These are phyloP conservation scores for Epichloe baconii DNA, from an alignment of 2,329 filamentous ascomycete species.

Conservation along the genomic window DNA sequence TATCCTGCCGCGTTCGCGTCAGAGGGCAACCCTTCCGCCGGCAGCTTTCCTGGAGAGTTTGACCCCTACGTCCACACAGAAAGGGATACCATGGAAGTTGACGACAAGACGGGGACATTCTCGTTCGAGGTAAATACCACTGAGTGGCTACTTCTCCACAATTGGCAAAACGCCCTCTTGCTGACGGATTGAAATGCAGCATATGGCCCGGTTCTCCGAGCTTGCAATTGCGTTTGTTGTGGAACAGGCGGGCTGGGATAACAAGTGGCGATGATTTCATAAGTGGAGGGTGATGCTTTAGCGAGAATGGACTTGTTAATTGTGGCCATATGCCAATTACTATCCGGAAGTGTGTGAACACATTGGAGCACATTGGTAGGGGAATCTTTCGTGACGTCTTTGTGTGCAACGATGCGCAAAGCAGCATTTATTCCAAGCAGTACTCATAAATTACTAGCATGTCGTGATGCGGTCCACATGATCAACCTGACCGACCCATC, in stretches of 20 bases:
- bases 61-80: constrained; percentile 25
- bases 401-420: too few relatives aligned
- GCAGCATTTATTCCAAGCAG: too few relatives aligned
- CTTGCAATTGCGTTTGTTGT: constrained; percentile 26
- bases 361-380: too few relatives aligned
- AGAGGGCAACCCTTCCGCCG: constrained; percentile 22
- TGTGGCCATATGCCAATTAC: too few relatives aligned
- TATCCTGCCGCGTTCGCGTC: constrained; percentile 26
- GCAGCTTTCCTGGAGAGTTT: constrained; percentile 19
- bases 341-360: too few relatives aligned
- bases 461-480: too few relatives aligned
- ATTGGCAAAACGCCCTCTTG: constrained; percentile 1
- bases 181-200: constrained; percentile 10
- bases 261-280: constrained; percentile 20
- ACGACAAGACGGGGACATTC: constrained; percentile 24
- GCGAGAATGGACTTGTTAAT: too few relatives aligned
- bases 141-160: background rate
- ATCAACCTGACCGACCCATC: too few relatives aligned
- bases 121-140: constrained; percentile 21
- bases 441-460: too few relatives aligned
- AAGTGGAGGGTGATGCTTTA: background rate
- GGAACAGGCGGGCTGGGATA: constrained; percentile 27
- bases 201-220: constrained; percentile 28
- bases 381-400: too few relatives aligned
- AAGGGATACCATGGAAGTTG: constrained; percentile 24